A percentile compares a stretch with the other conserved stretches of the same genome.
phyloP scores from a whole-genome alignment of 208 protist genomes.

The Trypanosoma lewisi region DNA sequence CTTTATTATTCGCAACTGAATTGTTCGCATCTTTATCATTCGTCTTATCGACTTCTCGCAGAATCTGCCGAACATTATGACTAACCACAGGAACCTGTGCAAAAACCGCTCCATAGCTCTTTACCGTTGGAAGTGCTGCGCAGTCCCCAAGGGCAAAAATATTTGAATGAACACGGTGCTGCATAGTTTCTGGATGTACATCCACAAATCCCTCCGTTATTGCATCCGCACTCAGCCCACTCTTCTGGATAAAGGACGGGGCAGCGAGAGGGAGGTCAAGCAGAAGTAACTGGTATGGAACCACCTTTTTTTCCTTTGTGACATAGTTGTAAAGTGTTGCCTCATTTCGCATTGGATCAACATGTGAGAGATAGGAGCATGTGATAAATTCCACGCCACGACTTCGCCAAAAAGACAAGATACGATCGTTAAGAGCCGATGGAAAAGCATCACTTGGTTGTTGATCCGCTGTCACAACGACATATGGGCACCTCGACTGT shows the following conservation, averaged over 20 bases:
- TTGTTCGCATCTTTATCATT: background rate
- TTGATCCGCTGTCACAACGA: conserved; percentile 56
- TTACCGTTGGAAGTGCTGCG: conserved; percentile 72
- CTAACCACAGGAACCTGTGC: conserved; percentile 81
- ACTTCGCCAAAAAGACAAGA: conserved; percentile 50
- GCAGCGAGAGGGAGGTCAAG: conserved; percentile 77
- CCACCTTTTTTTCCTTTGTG: conserved; percentile 35
- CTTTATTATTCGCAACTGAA: background rate
- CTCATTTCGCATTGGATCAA: conserved; percentile 39
- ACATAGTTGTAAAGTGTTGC: conserved; percentile 78
- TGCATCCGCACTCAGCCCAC: conserved; percentile 44
- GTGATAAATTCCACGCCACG: conserved; percentile 28
- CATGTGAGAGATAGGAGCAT: conserved; percentile 45
- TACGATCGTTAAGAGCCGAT: conserved; percentile 38
- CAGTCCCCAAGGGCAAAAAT: conserved; percentile 86
- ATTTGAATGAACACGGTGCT: conserved; percentile 64
- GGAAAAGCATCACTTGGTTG: conserved; percentile 64
- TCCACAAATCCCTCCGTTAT: conserved; percentile 67
- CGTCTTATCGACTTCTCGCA: conserved; percentile 28
- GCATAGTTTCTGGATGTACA: conserved; percentile 69
- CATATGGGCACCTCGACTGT: conserved; percentile 45
- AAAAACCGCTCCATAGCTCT: conserved; percentile 77
- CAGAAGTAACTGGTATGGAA: conserved; percentile 65
- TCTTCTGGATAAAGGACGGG: conserved; percentile 64
- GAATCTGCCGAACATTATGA: conserved; percentile 73